Evolutionary conservation across 2,329 filamentous ascomycete genomes (phyloP), one percentile per base, ranked within the genome.

Genomic region (Helotiales sp.): DNA sequence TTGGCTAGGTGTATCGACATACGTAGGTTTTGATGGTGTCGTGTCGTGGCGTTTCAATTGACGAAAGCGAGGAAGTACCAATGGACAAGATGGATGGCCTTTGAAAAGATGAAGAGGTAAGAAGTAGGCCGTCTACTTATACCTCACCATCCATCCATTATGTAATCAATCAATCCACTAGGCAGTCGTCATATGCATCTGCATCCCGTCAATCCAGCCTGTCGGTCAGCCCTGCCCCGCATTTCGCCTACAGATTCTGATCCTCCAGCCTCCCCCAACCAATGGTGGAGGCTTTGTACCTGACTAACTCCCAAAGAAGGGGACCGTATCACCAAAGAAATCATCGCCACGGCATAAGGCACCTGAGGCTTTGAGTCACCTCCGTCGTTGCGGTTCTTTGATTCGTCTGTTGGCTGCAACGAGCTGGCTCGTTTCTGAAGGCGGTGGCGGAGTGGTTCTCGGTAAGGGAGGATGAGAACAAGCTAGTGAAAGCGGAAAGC

Each of bases 261-360:
- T 40, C 47, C 45, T 61, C 17, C n/a, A n/a, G n/a, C n/a, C n/a
- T n/a, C n/a, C n/a, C n/a, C 32, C 17, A 43, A n/a, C 54, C 62
- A 64, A 64, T 64, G 13, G 37, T 30, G 37, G 28, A 22, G 40
- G 62, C 28, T 50, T 59, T 6, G 62, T 59, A 59, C 62, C 54
- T 64, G 62, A 37, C 52, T 59, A 52, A 20, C 8, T 8, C 10
- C 11, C n/a, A 58, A 30, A 49, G 43, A 13, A 54, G 17, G 26
- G 17, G 49, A 52, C 15, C 11, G 6, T 6, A 11, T 17, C 8
- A 43, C 20, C 40, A n/a, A 55, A 55, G 30, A 22, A 22, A 15
- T 20, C 45, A 54, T 30, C 26, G 11, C 32, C 49, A 13, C 6
- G 15, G 6, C 8, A 40, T 40, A 4, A 20, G n/a, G 40, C 40